Conservation (phyloP, 2,329 filamentous ascomycete genomes). For the Mycosphaerella arachidis region DNA sequence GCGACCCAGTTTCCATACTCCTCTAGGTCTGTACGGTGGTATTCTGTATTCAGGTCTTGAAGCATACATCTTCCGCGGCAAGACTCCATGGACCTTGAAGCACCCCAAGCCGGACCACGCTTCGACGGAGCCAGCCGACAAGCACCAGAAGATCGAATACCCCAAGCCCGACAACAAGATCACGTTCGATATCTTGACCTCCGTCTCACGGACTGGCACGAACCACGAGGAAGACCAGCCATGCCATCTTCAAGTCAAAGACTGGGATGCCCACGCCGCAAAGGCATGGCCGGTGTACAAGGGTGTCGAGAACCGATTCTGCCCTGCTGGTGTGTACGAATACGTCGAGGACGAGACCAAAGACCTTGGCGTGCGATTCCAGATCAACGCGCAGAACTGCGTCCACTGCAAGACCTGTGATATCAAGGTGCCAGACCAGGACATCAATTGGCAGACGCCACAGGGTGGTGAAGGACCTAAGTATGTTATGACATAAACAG, state of each 20-base stretch:
- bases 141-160: slow-evolving; percentile 87
- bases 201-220: slow-evolving; percentile 89
- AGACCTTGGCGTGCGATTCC: slow-evolving; percentile 84
- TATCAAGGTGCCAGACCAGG: slow-evolving; percentile 94
- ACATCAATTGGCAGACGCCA: slow-evolving; percentile 91
- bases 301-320: slow-evolving; percentile 94
- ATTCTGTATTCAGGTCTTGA: slow-evolving; percentile 90
- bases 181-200: slow-evolving; percentile 92
- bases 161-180: slow-evolving; percentile 94
- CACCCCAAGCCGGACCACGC: slow-evolving; percentile 74
- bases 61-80: slow-evolving; percentile 80
- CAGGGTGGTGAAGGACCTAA: slow-evolving; percentile 74
- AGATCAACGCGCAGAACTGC: slow-evolving; percentile 97
- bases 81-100: slow-evolving; percentile 84
- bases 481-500: slow-evolving; percentile 53
- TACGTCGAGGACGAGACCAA: slow-evolving; percentile 91
- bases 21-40: slow-evolving; percentile 83
- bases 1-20: slow-evolving; percentile 86
- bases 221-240: slow-evolving; percentile 99
- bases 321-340: slow-evolving; percentile 94
- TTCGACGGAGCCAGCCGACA: slow-evolving; percentile 72
- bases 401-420: slow-evolving; percentile 99
- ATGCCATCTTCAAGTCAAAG: slow-evolving; percentile 87
- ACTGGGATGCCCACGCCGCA: slow-evolving; percentile 87
- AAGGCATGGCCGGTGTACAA: slow-evolving; percentile 82